These are phyloP conservation scores for Candida ipomoeae DNA, from an alignment of 805 yeast species.

Conservation along the genomic window DNA sequence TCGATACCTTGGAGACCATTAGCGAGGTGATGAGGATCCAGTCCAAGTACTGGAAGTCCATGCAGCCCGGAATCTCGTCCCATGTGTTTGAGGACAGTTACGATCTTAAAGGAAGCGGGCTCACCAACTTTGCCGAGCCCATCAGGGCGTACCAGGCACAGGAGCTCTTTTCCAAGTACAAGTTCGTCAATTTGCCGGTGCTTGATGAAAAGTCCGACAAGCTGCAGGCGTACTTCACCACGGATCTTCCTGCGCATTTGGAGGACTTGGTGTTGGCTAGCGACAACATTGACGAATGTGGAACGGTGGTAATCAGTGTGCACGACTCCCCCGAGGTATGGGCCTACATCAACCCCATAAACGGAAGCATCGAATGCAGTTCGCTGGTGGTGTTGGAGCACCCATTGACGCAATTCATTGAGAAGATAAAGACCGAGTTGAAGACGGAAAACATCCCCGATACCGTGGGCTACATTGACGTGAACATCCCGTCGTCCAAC, in stretches of 20 bases:
- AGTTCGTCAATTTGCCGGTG: constrained; percentile 68
- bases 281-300: constrained; percentile 58
- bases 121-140: constrained; percentile 64
- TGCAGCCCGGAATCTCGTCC: constrained; percentile 60
- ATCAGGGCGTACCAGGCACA: constrained; percentile 67
- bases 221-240: constrained; percentile 23
- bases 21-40: constrained; percentile 78
- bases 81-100: constrained; percentile 37
- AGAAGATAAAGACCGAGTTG: constrained; percentile 44
- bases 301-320: constrained; percentile 63
- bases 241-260: constrained; percentile 45
- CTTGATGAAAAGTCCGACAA: constrained; percentile 25
- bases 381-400: constrained; percentile 75
- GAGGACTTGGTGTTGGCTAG: constrained; percentile 70
- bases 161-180: constrained; percentile 49
- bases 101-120: constrained; percentile 34
- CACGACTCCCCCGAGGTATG: constrained; percentile 93
- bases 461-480: constrained; percentile 72
- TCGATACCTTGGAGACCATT: constrained; percentile 74
- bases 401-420: constrained; percentile 56
- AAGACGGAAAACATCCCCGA: constrained; percentile 17
- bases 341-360: constrained; percentile 77
- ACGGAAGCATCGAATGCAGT: constrained; percentile 71
- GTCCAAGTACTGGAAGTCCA: constrained; percentile 81
- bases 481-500: constrained; percentile 61